Evolutionary conservation across 1,284 basidiomycete species (phyloP), one percentile per base, ranked within the genome.

Genomic region (Phlebopus sp.): DNA sequence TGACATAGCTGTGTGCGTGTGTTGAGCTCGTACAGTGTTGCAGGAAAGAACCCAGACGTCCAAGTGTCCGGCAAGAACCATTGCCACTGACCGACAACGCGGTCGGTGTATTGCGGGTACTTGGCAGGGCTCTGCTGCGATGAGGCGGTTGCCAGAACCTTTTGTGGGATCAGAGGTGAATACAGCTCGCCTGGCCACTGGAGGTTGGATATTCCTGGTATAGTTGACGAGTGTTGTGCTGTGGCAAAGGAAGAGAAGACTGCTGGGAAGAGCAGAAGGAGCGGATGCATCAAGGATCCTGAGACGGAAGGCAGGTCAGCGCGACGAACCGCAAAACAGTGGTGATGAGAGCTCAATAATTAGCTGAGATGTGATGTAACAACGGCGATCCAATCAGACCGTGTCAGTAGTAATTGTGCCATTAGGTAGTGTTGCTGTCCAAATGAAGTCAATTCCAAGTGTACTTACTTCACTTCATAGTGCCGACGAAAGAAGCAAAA

Each of bases 11-110:
- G 45, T 4, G 48, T 38, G 27, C 58, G 55, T 13, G 55, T 44
- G 21, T 53, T 47, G 13, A 60, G 47, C 31, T 53, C 53, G 38
- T 60, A 60, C 30, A 60, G 46, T 42, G 51, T 57, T 37, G 52
- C 50, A 19, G 58, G 58, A 40, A 58, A 55, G 51, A 60, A 58
- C 17, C 58, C 55, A 2, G 55, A 47, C 11, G 56, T 55, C 58
- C 58, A 60, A 18, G 49, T 49, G 37, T 60, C 52, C 5, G 57
- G 40, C n/a, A 35, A 44, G 37, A 58, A 53, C 37, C 51, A 54
- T 21, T 52, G 36, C 56, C 56, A 58, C 35, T 46, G 23, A 13
- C 56, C 56, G 2, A 37, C 35, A n/a, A 39, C 30, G 18, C 41
- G 31, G 42, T 55, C 49, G 19, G 56, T 58, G 25, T 58, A 58